Evolutionary conservation across 2,329 filamentous ascomycete genomes (phyloP), one percentile per base, ranked within the genome.

Genomic region (Raffaelea ambrosiae): DNA sequence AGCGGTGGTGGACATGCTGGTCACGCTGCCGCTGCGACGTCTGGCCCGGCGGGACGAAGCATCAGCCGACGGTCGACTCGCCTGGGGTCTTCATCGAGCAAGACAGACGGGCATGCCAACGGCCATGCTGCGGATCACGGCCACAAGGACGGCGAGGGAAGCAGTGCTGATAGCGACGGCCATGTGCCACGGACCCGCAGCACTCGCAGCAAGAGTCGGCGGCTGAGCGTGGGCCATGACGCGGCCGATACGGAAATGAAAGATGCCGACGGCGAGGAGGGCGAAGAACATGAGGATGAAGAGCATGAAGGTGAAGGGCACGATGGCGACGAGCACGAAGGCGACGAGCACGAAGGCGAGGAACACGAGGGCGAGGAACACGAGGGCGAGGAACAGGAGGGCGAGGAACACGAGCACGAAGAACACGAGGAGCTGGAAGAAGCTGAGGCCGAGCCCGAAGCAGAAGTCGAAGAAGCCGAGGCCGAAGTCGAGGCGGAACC

Each of bases 161-260:
- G 56, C 29, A 55, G 47, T 16, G 51, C 43, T n/a, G 52, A 56
- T n/a, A 58, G 53, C 20, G 56, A 53, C 16, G 66, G 64, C 4
- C 50, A 73, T 70, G 70, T 68, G 68, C 45, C 71, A 74, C 40
- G 58, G 33, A 56, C 62, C 33, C 58, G 63, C 46, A 48, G 59
- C 49, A 52, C 51, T 49, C 29, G 54, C 49, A 35, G 53, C 45
- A 53, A 53, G 48, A 53, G 49, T 49, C 50, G 52, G 11, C 52
- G 46, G 11, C n/a, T 43, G 13, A 53, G 52, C 18, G 41, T 44
- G 22, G 54, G 57, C 38, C 54, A 54, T 29, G 57, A 55, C n/a
- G 58, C 18, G 7, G 26, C 47, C 40, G 54, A 49, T 45, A 58
- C 35, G 48, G 58, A 43, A 53, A 63, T 43, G 55, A 63, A 44